Conservation (phyloP, 306 rosid genomes). For the Cucurbita ficifolia region DNA sequence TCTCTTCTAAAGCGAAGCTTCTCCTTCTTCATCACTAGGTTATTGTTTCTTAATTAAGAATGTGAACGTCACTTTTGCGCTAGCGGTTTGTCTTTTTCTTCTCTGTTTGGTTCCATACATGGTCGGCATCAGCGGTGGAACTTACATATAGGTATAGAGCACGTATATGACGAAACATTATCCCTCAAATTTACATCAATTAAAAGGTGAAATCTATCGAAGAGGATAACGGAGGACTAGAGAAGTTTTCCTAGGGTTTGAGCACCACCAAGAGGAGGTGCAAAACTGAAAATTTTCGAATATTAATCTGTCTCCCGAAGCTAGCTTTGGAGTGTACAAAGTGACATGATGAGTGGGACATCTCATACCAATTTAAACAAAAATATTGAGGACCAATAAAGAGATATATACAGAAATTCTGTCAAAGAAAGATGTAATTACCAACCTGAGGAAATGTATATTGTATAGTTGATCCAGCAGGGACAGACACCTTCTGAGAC, state of each 20-base stretch:
- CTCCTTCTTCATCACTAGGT: background rate
- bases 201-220: background rate
- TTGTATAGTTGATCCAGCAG: conserved; percentile 45
- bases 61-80: background rate
- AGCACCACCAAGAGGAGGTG: background rate
- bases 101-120: background rate
- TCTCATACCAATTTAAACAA: background rate
- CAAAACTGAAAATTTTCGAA: background rate
- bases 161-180: background rate
- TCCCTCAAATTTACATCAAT: background rate
- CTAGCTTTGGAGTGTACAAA: background rate
- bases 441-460: conserved; percentile 77
- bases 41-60: background rate
- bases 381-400: background rate
- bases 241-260: background rate
- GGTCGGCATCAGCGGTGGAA: background rate
- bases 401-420: background rate
- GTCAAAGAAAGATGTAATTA: background rate
- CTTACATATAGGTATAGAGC: background rate
- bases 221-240: background rate
- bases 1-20: background rate
- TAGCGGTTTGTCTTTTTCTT: background rate
- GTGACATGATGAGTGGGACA: background rate
- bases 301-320: background rate
- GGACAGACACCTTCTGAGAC: conserved; percentile 44